phyloP scores from a whole-genome alignment of 2,329 filamentous ascomycete species.

The Capronia epimyces region DNA sequence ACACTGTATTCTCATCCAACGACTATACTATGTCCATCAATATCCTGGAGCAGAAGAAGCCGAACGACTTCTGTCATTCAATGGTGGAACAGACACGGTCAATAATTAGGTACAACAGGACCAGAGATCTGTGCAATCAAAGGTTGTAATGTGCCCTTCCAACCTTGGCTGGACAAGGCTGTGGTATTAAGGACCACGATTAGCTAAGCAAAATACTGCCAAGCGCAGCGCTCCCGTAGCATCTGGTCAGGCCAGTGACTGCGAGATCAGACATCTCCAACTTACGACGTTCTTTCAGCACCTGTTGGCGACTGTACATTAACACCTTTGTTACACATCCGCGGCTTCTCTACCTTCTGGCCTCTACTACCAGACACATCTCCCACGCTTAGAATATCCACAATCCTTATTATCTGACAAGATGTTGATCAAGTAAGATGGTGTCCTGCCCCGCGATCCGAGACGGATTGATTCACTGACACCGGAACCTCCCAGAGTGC shows the following conservation, averaged over 20 bases:
- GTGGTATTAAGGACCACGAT: neutral
- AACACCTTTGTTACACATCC: neutral
- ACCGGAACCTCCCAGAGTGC: slow-evolving; percentile 59
- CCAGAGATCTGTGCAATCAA: too few species aligned
- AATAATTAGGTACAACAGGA: too few species aligned
- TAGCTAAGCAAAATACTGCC: neutral
- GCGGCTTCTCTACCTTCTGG: neutral
- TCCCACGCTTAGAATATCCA: too few species aligned
- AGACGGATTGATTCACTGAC: slow-evolving; percentile 5
- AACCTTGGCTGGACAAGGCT: neutral
- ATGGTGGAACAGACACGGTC: too few species aligned
- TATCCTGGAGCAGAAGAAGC: too few species aligned
- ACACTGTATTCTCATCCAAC: too few species aligned
- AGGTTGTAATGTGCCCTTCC: too few species aligned
- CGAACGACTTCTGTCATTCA: too few species aligned
- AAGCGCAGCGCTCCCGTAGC: neutral
- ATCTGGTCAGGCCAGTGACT: neutral
- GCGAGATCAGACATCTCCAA: neutral
- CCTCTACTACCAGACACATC: neutral
- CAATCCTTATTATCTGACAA: neutral
- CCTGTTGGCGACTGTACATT: neutral
- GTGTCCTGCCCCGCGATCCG: slow-evolving; percentile 4
- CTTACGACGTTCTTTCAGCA: too few species aligned
- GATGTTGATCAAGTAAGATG: slow-evolving; percentile 15
- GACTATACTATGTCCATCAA: too few species aligned